phyloP scores from a whole-genome alignment of 2,329 filamentous ascomycete species.

The Sporothrix schenckii region DNA sequence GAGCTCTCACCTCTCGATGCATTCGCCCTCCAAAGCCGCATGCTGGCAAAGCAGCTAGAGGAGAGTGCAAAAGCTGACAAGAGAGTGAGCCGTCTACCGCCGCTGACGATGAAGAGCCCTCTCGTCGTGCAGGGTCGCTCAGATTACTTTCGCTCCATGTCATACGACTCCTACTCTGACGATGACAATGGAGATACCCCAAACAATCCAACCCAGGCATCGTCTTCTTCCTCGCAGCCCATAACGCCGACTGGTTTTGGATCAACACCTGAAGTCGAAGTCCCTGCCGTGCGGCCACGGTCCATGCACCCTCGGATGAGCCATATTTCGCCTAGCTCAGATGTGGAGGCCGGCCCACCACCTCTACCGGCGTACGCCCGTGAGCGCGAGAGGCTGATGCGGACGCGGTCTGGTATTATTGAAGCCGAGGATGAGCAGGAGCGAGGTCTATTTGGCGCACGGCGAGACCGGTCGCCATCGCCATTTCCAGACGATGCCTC shows the following conservation, averaged over 20 bases:
- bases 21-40: constrained; percentile 86
- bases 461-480: constrained; percentile 62
- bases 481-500: constrained; percentile 44
- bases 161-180: constrained; percentile 62
- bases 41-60: constrained; percentile 85
- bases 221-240: constrained; percentile 35
- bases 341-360: constrained; percentile 50
- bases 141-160: constrained; percentile 78
- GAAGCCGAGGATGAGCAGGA: constrained; percentile 47
- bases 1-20: constrained; percentile 93
- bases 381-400: constrained; percentile 43
- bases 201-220: constrained; percentile 33
- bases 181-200: constrained; percentile 46
- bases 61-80: constrained; percentile 73
- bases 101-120: constrained; percentile 79
- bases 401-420: constrained; percentile 37
- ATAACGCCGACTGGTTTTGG: constrained; percentile 50
- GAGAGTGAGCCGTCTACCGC: constrained; percentile 82
- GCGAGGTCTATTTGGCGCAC: constrained; percentile 53
- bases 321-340: constrained; percentile 56
- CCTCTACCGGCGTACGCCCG: constrained; percentile 48
- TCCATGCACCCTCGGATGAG: constrained; percentile 79
- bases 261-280: constrained; percentile 58
- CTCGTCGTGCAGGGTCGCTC: constrained; percentile 73
- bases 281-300: constrained; percentile 62